These are phyloP conservation scores for Plantago coronopus DNA, from an alignment of 305 asterid species.

Conservation along the genomic window DNA sequence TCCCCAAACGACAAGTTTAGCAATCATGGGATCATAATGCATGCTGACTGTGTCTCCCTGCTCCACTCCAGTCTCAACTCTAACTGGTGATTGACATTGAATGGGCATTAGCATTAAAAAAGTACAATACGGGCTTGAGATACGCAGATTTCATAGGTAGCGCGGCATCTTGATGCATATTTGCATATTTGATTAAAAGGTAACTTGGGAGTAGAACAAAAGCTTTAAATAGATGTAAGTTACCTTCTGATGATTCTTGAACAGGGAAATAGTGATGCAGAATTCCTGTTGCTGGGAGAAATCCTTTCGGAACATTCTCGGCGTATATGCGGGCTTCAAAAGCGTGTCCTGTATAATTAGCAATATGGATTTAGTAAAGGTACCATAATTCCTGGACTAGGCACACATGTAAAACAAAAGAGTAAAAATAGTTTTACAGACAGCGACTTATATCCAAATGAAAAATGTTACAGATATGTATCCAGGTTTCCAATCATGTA, in stretches of 20 bases:
- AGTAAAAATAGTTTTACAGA: neutral
- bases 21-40: conserved; percentile 99
- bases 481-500: conserved; percentile 1
- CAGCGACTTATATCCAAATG: too few relatives aligned
- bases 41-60: conserved; percentile 94
- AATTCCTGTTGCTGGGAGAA: conserved; percentile 93
- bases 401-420: neutral
- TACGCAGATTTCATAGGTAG: neutral
- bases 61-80: conserved; percentile 97
- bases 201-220: conserved; percentile 5
- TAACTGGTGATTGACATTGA: conserved; percentile 50
- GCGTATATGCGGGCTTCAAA: conserved; percentile 99
- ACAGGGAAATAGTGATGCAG: conserved; percentile 92
- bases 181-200: conserved; percentile 14
- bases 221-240: conserved; percentile 12
- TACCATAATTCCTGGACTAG: conserved; percentile 3
- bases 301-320: conserved; percentile 92
- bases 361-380: conserved; percentile 16
- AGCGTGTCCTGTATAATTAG: conserved; percentile 70
- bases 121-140: neutral
- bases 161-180: conserved; percentile 4
- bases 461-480: neutral
- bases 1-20: conserved; percentile 98
- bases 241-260: conserved; percentile 74
- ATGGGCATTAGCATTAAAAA: conserved; percentile 26